These are phyloP conservation scores for Trichoderma sp. DNA, from an alignment of 2,329 filamentous ascomycete genomes.

Conservation along the genomic window DNA sequence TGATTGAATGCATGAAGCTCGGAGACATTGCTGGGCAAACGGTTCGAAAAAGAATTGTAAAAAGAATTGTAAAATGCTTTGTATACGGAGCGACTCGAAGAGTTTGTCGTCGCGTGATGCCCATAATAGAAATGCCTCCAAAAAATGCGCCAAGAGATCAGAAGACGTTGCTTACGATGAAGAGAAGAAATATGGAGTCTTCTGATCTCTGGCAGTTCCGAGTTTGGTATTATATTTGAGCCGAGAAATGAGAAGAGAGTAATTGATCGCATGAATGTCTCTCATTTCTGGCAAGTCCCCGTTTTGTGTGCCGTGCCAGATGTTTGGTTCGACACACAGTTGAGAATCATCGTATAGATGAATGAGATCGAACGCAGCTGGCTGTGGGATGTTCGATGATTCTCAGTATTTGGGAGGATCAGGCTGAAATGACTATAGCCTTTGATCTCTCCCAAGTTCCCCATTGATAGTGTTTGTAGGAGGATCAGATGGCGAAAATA, in stretches of 20 bases:
- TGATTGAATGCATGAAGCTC: not conserved
- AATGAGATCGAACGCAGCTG: not conserved
- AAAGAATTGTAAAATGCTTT: not conserved
- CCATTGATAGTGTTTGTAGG: not conserved
- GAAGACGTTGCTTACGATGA: not conserved
- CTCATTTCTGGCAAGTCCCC: conserved; percentile 4
- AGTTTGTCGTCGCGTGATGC: not conserved
- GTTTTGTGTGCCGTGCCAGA: not conserved
- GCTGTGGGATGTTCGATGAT: not conserved
- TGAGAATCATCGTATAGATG: not conserved
- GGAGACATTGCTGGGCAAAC: not conserved
- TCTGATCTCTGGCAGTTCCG: not conserved
- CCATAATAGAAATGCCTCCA: not conserved
- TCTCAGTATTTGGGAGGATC: not conserved
- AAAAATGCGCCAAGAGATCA: not conserved
- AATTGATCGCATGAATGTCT: not conserved
- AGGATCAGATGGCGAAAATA: not conserved
- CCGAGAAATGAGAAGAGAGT: not conserved
- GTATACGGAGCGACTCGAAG: not conserved
- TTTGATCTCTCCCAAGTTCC: not conserved
- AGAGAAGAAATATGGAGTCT: not conserved
- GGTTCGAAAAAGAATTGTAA: not conserved
- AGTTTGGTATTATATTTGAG: not conserved
- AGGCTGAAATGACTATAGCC: not conserved
- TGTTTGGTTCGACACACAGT: not conserved